Conservation (phyloP, 2,329 filamentous ascomycete genomes). For the Delphinella strobiligena region DNA sequence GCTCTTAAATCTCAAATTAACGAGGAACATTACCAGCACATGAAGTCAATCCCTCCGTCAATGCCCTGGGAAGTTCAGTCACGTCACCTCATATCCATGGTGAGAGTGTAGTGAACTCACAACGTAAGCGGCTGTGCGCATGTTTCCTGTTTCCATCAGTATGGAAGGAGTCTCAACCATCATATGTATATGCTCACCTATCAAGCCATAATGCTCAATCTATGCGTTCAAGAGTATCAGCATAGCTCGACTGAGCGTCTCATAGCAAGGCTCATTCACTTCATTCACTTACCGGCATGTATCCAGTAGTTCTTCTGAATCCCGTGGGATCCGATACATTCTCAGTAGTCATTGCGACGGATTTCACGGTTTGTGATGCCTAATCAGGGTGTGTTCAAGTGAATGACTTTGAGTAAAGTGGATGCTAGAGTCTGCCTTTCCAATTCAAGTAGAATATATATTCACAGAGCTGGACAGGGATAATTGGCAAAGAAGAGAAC, state of each 20-base stretch:
- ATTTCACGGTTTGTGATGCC: no score
- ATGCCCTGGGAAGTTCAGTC: constrained; percentile 36
- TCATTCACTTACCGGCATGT: constrained; percentile 7
- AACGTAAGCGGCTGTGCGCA: constrained; percentile 66
- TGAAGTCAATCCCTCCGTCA: constrained; percentile 62
- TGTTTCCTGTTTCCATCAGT: constrained; percentile 35
- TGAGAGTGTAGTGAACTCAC: background rate
- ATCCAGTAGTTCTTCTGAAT: constrained; percentile 3
- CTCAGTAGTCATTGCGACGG: no score
- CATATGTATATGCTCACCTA: constrained; percentile 34
- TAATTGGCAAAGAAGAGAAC: no score
- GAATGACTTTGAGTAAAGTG: no score
- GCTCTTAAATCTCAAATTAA: no score
- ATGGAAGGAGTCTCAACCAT: background rate
- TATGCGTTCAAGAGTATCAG: no score
- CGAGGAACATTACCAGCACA: constrained; percentile 52
- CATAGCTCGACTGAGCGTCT: no score
- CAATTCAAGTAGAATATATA: no score
- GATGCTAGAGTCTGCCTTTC: no score
- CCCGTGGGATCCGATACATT: constrained; percentile 7
- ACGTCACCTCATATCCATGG: background rate
- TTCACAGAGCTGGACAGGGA: no score
- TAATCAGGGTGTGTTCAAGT: no score
- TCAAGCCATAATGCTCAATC: constrained; percentile 69
- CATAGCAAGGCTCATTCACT: background rate